Conservation (phyloP, 2,329 filamentous ascomycete species). For the Diaporthe ampelina region DNA sequence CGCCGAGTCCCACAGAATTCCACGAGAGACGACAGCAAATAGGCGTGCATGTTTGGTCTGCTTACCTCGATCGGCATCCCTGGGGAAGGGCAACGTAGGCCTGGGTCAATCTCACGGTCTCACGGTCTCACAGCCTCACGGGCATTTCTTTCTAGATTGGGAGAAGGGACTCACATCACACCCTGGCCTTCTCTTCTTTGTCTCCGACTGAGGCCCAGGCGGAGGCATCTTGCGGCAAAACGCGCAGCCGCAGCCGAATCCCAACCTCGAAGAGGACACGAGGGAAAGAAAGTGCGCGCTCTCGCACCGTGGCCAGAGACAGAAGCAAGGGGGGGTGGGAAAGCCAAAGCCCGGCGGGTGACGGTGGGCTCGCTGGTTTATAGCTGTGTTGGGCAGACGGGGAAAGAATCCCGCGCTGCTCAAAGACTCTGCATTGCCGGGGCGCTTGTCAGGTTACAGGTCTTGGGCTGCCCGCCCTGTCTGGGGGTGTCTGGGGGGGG, state of each 20-base stretch:
- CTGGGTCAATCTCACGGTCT: slow-evolving; percentile 8
- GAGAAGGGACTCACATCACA: slow-evolving; percentile 20
- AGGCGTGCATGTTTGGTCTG: not conserved
- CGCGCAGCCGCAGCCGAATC: not conserved
- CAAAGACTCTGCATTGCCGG: slow-evolving; percentile 3
- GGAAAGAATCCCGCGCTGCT: slow-evolving; percentile 26
- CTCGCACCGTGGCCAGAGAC: slow-evolving; percentile 8
- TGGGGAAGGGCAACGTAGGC: not conserved
- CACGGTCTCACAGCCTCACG: not conserved
- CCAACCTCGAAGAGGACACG: not conserved
- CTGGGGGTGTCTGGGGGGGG: no score
- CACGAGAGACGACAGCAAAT: not conserved
- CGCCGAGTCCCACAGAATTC: slow-evolving; percentile 1
- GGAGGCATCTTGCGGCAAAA: slow-evolving; percentile 19
- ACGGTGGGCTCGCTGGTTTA: slow-evolving; percentile 19
- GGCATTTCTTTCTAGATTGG: slow-evolving; percentile 16
- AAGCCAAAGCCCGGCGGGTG: slow-evolving; percentile 2
- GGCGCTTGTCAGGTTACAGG: not conserved
- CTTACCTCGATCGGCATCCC: slow-evolving; percentile 28
- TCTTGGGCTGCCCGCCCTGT: not conserved
- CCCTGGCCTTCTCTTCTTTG: slow-evolving; percentile 26
- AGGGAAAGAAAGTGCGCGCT: slow-evolving; percentile 7
- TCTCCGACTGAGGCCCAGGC: slow-evolving; percentile 10
- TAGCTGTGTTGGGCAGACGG: slow-evolving; percentile 21
- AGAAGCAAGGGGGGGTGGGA: slow-evolving; percentile 7